These are phyloP conservation scores for Prunus dulcis DNA, from an alignment of 306 rosid genomes.

Conservation along the genomic window DNA sequence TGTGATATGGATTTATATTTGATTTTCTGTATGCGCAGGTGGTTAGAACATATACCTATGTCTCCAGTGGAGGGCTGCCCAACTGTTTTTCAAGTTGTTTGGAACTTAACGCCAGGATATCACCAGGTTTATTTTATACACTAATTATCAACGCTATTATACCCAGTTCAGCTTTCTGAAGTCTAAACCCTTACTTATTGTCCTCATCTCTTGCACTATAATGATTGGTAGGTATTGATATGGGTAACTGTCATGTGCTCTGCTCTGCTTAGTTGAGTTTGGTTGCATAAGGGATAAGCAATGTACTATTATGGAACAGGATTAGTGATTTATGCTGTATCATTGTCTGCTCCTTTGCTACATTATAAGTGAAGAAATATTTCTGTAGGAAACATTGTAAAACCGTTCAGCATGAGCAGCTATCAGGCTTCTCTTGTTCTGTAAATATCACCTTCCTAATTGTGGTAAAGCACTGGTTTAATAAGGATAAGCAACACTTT, in stretches of 20 bases:
- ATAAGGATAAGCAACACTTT: too few species aligned
- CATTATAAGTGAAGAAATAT: neutral
- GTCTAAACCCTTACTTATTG: neutral
- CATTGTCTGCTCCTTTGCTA: neutral
- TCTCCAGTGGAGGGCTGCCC: constrained; percentile 76
- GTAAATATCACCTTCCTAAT: neutral
- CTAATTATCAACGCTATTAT: constrained; percentile 3
- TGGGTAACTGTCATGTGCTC: neutral
- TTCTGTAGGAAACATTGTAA: neutral
- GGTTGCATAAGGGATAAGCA: neutral
- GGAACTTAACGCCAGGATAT: constrained; percentile 70
- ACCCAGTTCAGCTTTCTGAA: neutral
- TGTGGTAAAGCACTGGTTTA: neutral
- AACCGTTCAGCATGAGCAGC: neutral
- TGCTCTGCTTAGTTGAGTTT: neutral
- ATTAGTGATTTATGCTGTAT: neutral
- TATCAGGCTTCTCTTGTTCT: neutral
- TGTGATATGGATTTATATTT: constrained; percentile 22
- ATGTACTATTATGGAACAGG: neutral
- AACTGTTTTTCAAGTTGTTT: constrained; percentile 73
- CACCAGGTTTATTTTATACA: constrained; percentile 55
- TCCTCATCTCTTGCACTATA: neutral
- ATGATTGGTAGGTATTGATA: neutral
- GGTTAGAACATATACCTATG: constrained; percentile 67
- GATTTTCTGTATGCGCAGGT: constrained; percentile 43